Conservation (phyloP, 2,329 filamentous ascomycete genomes). For the Aciculosporium take region DNA sequence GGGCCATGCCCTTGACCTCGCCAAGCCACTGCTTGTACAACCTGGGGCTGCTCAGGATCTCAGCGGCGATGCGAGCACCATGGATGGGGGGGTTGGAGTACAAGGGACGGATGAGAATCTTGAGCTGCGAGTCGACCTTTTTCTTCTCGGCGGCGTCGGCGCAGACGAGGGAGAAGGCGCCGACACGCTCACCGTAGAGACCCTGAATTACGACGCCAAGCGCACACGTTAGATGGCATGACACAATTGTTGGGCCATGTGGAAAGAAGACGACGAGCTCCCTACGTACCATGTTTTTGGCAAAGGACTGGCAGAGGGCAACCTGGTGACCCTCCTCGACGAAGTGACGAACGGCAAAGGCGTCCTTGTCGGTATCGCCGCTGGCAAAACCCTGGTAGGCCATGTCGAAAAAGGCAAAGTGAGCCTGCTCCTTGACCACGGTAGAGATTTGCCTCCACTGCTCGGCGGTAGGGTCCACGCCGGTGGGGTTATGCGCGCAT, state of each 20-base stretch:
- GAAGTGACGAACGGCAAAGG: slow-evolving; percentile 87
- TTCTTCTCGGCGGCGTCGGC: slow-evolving; percentile 81
- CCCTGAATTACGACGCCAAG: slow-evolving; percentile 37
- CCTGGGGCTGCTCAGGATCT: slow-evolving; percentile 74
- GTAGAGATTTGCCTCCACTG: slow-evolving; percentile 89
- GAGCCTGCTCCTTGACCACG: slow-evolving; percentile 69
- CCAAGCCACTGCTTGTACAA: slow-evolving; percentile 89
- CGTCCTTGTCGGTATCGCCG: slow-evolving; percentile 81
- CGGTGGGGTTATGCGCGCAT: slow-evolving; percentile 95
- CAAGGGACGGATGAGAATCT: slow-evolving; percentile 90
- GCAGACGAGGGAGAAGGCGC: slow-evolving; percentile 87
- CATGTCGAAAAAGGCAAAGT: slow-evolving; percentile 98
- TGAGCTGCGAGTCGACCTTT: slow-evolving; percentile 92
- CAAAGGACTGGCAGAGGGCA: slow-evolving; percentile 83
- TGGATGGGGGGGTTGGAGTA: slow-evolving; percentile 98
- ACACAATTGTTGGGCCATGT: no score
- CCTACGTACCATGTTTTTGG: slow-evolving; percentile 84
- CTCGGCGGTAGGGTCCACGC: slow-evolving; percentile 79
- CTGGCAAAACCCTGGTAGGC: slow-evolving; percentile 97
- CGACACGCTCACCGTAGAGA: slow-evolving; percentile 95
- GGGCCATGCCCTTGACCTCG: slow-evolving; percentile 97
- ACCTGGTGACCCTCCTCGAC: slow-evolving; percentile 82
- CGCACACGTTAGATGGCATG: background rate
- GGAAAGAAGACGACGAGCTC: background rate
- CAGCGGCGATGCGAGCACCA: slow-evolving; percentile 82